Evolutionary conservation across 2,329 filamentous ascomycete species (phyloP).

Genomic region (Pestalotiopsis sp.): DNA sequence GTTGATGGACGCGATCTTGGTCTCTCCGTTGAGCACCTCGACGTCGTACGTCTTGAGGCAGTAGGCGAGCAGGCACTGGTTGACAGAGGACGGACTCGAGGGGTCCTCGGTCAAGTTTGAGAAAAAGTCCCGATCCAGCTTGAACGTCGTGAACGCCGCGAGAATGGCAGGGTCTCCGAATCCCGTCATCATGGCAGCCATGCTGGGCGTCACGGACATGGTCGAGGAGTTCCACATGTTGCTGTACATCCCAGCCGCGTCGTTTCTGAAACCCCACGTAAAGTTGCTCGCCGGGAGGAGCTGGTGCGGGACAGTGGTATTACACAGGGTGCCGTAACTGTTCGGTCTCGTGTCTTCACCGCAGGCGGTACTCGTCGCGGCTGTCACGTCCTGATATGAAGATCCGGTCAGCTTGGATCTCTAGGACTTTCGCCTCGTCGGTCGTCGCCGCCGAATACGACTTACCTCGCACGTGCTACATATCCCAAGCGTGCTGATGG

Average conservation of each 20-base stretch:
- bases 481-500: not conserved
- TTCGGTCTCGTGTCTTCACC: not conserved
- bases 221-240: not conserved
- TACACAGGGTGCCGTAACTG: not conserved
- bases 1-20: not conserved
- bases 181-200: not conserved
- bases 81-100: slow-evolving; percentile 4
- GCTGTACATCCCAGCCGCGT: not conserved
- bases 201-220: not conserved
- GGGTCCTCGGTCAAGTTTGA: not conserved
- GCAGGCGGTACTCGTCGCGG: not conserved
- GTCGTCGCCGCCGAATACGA: not conserved
- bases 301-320: not conserved
- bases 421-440: not conserved
- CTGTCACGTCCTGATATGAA: not conserved
- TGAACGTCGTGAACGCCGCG: not conserved
- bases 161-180: not conserved
- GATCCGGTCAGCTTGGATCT: not conserved
- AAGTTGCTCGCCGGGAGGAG: not conserved
- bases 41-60: slow-evolving; percentile 15
- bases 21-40: slow-evolving; percentile 2
- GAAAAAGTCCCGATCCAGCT: not conserved
- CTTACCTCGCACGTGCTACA: slow-evolving; percentile 9
- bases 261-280: not conserved
- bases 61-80: slow-evolving; percentile 11